Evolutionary conservation across 257 asterid species (phyloP).

Genomic region (Agastache rugosa): DNA sequence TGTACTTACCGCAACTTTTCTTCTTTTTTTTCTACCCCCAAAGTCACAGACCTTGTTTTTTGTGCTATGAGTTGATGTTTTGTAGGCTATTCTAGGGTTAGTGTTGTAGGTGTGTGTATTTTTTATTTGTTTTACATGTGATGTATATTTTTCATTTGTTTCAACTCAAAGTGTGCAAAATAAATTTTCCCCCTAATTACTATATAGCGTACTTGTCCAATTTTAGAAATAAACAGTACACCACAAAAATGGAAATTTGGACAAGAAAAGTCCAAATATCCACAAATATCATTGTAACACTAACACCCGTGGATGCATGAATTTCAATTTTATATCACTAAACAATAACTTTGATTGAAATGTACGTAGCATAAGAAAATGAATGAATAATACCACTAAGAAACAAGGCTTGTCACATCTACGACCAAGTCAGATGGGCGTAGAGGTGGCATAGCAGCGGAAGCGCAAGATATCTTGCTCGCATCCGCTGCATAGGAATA

Average conservation of each 20-base stretch:
- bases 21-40: no score
- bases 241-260: no score
- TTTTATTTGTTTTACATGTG: no score
- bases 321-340: not conserved
- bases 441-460: constrained; percentile 42
- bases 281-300: not conserved
- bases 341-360: not conserved
- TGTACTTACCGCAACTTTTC: no score
- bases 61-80: no score
- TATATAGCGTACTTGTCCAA: not conserved
- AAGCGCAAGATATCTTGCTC: constrained; percentile 72
- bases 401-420: not conserved
- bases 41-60: no score
- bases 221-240: no score
- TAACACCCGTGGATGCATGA: not conserved
- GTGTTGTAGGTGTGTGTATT: no score
- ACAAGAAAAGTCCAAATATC: not conserved
- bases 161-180: no score
- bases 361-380: not conserved
- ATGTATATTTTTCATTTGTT: no score
- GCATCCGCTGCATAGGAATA: constrained; percentile 73
- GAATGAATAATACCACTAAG: not conserved
- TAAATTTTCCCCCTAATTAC: no score
- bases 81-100: no score
- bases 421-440: constrained; percentile 9